Evolutionary conservation across 352 stramenopile species (phyloP).

Genomic region (Globisporangium middletonii): DNA sequence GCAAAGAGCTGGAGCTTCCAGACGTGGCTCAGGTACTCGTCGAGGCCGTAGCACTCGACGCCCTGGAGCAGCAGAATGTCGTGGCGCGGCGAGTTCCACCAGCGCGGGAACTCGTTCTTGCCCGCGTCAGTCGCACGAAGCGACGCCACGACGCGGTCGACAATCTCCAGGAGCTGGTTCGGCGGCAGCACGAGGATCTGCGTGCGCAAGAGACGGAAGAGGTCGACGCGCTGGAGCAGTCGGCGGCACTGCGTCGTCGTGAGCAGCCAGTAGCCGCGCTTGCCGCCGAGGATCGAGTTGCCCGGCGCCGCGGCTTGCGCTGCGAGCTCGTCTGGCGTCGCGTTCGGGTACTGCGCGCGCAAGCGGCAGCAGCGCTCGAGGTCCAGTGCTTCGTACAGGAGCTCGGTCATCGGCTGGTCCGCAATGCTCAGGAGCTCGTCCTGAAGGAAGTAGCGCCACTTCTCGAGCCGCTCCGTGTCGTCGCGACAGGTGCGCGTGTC

Average conservation of each 20-base stretch:
- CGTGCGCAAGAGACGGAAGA: constrained; percentile 69
- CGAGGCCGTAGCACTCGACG: constrained; percentile 78
- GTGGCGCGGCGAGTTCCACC: constrained; percentile 71
- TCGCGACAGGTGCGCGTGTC: constrained; percentile 56
- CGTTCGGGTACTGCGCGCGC: constrained; percentile 14
- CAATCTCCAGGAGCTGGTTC: constrained; percentile 49
- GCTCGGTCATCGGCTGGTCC: constrained; percentile 30
- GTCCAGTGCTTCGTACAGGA: constrained; percentile 49
- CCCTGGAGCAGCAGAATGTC: constrained; percentile 80
- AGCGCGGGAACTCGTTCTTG: constrained; percentile 37
- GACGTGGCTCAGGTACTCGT: constrained; percentile 56
- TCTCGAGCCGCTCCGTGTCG: constrained; percentile 42
- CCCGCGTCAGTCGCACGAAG: constrained; percentile 9
- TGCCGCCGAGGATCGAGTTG: constrained; percentile 56
- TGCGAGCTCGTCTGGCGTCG: constrained; percentile 2
- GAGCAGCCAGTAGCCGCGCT: constrained; percentile 55
- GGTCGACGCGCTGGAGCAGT: constrained; percentile 69
- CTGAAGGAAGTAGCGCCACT: constrained; percentile 77
- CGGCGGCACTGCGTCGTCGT: constrained; percentile 49
- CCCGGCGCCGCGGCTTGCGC: neutral
- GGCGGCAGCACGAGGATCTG: constrained; percentile 65
- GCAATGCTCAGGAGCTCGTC: constrained; percentile 41
- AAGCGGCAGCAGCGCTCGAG: constrained; percentile 56
- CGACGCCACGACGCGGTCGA: constrained; percentile 43
- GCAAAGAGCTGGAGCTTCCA: constrained; percentile 69